Evolutionary conservation across 2,329 filamentous ascomycete species (phyloP), one percentile per base, ranked within the genome.

Genomic region (Colletotrichum higginsianum): DNA sequence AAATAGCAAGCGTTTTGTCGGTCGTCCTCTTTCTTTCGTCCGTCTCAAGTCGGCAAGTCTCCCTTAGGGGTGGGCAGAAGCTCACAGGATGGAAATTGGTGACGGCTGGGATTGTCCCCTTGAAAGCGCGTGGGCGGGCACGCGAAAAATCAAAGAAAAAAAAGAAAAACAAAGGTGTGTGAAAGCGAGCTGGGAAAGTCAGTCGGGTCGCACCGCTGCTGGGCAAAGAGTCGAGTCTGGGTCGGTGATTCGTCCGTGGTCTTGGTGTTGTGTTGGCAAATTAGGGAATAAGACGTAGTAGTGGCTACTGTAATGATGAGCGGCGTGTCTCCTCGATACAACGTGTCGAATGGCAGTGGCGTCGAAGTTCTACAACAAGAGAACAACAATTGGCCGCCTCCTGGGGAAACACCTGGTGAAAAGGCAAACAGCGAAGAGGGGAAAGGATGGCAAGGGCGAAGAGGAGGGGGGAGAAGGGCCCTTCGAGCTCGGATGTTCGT

Each of bases 181-280:
- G 46, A 35, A 21, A 30, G 49, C 35, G 46, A 63, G 69, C 53
- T 72, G 60, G n/a, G 21, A 46, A 35, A 46, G 50, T 55, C 58
- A 46, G 50, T 55, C 58, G 52, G 44, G 50, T 58, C 38, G 68
- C 50, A 63, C 57, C 58, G 13, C 42, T 58, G 50, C 40, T 18
- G 35, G 26, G 61, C 49, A 44, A 57, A 57, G 53, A 57, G 18
- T 42, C 38, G n/a, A 42, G 65, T 69, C 21, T 42, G 47, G 52
- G 42, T 72, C 23, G 53, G 26, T 64, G 65, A 69, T 69, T 72
- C 58, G 69, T 53, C 38, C 40, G 50, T 13, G 13, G 40, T 13
- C 49, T 66, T 40, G 40, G 23, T 40, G 49, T 23, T 47, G 67
- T 40, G n/a, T 47, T 47, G 23, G 56, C 69, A 52, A 72, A 69